Percentiles rank a stretch among this genome's conserved stretches.
Conservation (phyloP, 2,329 filamentous ascomycete genomes). For the Lasiodiplodia sp. region DNA sequence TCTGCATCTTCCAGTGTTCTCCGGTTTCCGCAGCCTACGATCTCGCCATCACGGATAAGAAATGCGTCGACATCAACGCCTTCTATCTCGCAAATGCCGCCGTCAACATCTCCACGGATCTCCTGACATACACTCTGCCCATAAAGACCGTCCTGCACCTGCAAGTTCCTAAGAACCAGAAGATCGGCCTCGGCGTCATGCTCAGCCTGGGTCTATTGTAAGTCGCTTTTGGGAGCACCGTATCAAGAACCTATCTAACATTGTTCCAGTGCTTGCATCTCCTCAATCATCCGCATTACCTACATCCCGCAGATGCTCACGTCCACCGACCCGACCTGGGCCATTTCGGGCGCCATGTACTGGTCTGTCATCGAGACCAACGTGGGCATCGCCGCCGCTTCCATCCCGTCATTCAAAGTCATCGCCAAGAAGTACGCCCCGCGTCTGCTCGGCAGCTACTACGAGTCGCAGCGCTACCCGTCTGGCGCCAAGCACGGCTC, state of each 20-base stretch:
- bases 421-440: slow-evolving; percentile 30
- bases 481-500: slow-evolving; percentile 12
- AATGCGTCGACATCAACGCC: slow-evolving; percentile 38
- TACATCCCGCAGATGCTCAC: slow-evolving; percentile 29
- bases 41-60: slow-evolving; percentile 32
- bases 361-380: slow-evolving; percentile 31
- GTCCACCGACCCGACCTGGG: slow-evolving; percentile 28
- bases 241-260: not conserved
- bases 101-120: slow-evolving; percentile 36
- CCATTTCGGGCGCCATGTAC: slow-evolving; percentile 29
- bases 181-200: slow-evolving; percentile 36
- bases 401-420: slow-evolving; percentile 31
- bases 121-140: slow-evolving; percentile 37
- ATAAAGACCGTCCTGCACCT: slow-evolving; percentile 36
- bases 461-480: slow-evolving; percentile 25
- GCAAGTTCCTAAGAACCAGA: slow-evolving; percentile 34
- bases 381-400: slow-evolving; percentile 29
- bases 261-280: slow-evolving; percentile 25
- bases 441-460: slow-evolving; percentile 29
- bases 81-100: slow-evolving; percentile 40
- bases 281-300: slow-evolving; percentile 29
- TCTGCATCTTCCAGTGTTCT: slow-evolving; percentile 37
- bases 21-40: slow-evolving; percentile 38
- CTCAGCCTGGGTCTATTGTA: slow-evolving; percentile 37
- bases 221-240: slow-evolving; percentile 18